Percentiles rank a stretch among this genome's conserved stretches.
Conservation (phyloP, 352 stramenopile genomes). For the Globisporangium cystogenes region DNA sequence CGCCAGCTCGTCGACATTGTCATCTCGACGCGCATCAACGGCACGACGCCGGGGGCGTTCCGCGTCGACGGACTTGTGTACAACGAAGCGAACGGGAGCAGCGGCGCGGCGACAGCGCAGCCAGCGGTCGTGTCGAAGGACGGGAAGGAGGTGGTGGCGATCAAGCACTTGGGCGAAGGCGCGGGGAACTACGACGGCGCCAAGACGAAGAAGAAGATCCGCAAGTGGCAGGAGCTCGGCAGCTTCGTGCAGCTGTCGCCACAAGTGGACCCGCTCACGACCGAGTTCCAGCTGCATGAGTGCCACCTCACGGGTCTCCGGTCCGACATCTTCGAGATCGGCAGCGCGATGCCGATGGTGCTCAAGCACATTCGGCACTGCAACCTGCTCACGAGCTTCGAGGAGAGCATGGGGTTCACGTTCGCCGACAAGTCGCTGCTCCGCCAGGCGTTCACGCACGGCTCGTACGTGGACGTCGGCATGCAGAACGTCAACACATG, state of each 20-base stretch:
- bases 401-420: conserved; percentile 44
- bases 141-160: conserved; percentile 16
- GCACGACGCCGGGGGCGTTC: conserved; percentile 42
- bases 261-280: conserved; percentile 32
- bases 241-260: conserved; percentile 65
- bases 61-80: conserved; percentile 54
- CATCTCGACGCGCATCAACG: conserved; percentile 71
- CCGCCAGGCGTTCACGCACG: conserved; percentile 80
- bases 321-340: conserved; percentile 78
- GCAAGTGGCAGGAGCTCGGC: conserved; percentile 58
- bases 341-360: conserved; percentile 80
- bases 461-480: conserved; percentile 76
- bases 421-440: conserved; percentile 77
- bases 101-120: too few species aligned
- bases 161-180: conserved; percentile 47
- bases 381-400: conserved; percentile 60
- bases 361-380: conserved; percentile 81
- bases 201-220: conserved; percentile 48
- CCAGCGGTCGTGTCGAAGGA: conserved; percentile 22
- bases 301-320: conserved; percentile 75
- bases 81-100: conserved; percentile 8
- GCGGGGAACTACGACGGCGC: conserved; percentile 67
- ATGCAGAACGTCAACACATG: conserved; percentile 84
- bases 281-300: conserved; percentile 36
- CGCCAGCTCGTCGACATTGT: conserved; percentile 58